Evolutionary conservation across 2,329 filamentous ascomycete species (phyloP).

Genomic region (Diaporthe destruens): DNA sequence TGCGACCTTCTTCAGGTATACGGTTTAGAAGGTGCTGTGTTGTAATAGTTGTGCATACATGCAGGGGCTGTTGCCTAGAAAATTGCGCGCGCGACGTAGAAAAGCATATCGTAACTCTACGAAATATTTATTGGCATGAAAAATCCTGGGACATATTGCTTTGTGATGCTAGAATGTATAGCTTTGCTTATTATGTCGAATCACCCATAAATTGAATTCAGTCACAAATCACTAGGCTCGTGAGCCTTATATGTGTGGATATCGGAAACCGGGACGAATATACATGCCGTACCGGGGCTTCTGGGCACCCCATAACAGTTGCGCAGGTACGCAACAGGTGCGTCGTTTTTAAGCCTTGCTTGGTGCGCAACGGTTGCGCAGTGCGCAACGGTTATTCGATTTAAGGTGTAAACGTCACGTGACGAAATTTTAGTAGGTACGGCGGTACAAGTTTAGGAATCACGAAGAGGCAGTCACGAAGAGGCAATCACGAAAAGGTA

Average conservation of each 20-base stretch:
- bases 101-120: background rate
- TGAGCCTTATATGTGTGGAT: background rate
- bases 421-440: too few relatives aligned
- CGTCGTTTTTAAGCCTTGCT: too few relatives aligned
- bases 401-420: too few relatives aligned
- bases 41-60: background rate
- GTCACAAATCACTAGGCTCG: background rate
- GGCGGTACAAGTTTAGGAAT: too few relatives aligned
- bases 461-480: too few relatives aligned
- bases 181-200: background rate
- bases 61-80: background rate
- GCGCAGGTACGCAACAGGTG: too few relatives aligned
- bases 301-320: too few relatives aligned
- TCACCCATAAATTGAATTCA: background rate
- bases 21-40: conserved; percentile 52
- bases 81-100: background rate
- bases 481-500: too few relatives aligned
- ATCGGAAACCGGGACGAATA: background rate
- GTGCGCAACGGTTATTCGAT: too few relatives aligned
- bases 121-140: background rate
- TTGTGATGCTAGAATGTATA: background rate
- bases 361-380: too few relatives aligned
- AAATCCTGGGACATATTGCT: background rate
- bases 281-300: background rate
- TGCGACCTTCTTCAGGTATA: conserved; percentile 68